Conservation (phyloP, 2,329 filamentous ascomycete genomes). For the Penicillium sp. region DNA sequence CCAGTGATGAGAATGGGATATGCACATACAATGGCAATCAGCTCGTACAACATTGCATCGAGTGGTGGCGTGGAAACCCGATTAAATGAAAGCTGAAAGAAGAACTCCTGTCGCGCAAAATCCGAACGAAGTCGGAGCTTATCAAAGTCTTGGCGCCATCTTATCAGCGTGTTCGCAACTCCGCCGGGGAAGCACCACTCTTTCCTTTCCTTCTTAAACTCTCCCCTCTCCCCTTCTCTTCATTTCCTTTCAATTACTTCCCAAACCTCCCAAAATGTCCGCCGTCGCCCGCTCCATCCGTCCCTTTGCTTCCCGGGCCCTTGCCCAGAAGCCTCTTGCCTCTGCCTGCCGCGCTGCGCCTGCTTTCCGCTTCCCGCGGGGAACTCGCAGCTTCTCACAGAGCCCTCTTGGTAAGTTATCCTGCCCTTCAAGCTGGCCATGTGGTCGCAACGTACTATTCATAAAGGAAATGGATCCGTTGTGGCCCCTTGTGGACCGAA, state of each 20-base stretch:
- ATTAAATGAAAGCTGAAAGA: conserved; percentile 16
- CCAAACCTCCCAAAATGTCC: conserved; percentile 32
- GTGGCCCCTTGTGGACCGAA: neutral
- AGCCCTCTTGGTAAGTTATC: conserved; percentile 38
- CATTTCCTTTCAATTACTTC: conserved; percentile 9
- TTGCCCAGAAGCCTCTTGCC: conserved; percentile 38
- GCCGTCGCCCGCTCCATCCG: conserved; percentile 36
- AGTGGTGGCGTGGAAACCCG: conserved; percentile 21
- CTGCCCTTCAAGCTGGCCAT: conserved; percentile 1
- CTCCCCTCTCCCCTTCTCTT: conserved; percentile 21
- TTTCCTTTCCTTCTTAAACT: conserved; percentile 30
- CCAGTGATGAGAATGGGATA: neutral
- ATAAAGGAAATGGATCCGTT: conserved; percentile 8
- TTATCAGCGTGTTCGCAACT: conserved; percentile 25
- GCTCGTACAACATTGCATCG: conserved; percentile 83
- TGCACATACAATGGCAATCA: conserved; percentile 82
- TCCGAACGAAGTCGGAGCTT: conserved; percentile 27
- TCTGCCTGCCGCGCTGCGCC: conserved; percentile 32
- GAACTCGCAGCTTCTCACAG: conserved; percentile 44
- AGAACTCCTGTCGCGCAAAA: conserved; percentile 22
- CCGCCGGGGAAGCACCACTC: conserved; percentile 27
- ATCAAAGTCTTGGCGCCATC: conserved; percentile 29
- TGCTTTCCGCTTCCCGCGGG: conserved; percentile 42
- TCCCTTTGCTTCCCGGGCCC: conserved; percentile 37
- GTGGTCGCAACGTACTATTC: neutral